phyloP scores from a whole-genome alignment of 2,329 filamentous ascomycete species.

The Cytospora leucostoma region DNA sequence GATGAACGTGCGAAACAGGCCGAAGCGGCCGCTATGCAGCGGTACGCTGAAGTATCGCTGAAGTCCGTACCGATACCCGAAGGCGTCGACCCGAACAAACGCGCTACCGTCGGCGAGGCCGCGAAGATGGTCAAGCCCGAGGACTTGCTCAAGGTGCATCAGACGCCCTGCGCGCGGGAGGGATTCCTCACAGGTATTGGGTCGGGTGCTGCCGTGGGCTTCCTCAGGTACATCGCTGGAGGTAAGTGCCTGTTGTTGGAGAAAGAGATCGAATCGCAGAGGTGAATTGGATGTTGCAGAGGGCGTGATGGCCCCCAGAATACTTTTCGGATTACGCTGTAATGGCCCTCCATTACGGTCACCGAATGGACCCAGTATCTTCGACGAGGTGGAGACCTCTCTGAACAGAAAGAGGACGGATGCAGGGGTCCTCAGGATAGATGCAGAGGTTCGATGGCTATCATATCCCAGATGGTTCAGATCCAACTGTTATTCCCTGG shows the following conservation, averaged over 20 bases:
- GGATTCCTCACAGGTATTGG: conserved; percentile 82
- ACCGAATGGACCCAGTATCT: not conserved
- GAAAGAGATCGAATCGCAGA: not conserved
- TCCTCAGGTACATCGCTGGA: conserved; percentile 71
- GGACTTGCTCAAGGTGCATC: conserved; percentile 73
- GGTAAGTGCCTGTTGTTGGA: conserved; percentile 49
- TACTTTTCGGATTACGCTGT: not conserved
- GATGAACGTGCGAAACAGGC: conserved; percentile 9
- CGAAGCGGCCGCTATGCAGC: conserved; percentile 25
- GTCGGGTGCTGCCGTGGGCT: conserved; percentile 74
- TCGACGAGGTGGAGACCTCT: not conserved
- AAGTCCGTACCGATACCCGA: conserved; percentile 27
- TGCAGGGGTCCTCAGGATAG: not conserved
- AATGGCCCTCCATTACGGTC: not conserved
- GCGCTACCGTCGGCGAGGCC: conserved; percentile 57
- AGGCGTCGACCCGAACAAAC: conserved; percentile 26
- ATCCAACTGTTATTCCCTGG: not conserved
- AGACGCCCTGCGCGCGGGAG: conserved; percentile 81
- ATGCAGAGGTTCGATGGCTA: not conserved
- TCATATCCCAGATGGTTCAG: not conserved
- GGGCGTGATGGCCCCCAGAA: not conserved
- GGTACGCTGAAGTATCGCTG: conserved; percentile 27
- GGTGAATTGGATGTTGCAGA: not conserved
- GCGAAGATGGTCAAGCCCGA: conserved; percentile 66
- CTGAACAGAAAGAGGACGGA: not conserved